These are phyloP conservation scores for Trifolium repens DNA, from an alignment of 306 rosid genomes.

Conservation along the genomic window DNA sequence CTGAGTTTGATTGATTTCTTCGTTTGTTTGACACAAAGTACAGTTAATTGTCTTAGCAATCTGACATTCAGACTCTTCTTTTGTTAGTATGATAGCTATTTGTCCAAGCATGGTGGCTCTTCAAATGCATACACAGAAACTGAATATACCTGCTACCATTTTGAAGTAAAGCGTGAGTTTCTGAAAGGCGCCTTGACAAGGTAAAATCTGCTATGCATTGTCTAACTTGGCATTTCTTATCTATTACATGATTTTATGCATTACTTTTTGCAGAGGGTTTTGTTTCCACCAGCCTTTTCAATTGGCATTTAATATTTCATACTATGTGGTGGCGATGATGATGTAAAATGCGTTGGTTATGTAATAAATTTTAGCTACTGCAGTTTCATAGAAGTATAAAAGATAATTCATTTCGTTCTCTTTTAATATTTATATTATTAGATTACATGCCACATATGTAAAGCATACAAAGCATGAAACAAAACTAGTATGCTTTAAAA, in stretches of 20 bases:
- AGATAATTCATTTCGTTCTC: not conserved
- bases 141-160: constrained; percentile 96
- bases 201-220: constrained; percentile 51
- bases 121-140: constrained; percentile 95
- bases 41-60: constrained; percentile 41
- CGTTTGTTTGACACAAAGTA: constrained; percentile 11
- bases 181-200: constrained; percentile 89
- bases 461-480: constrained; percentile 25
- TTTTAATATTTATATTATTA: constrained; percentile 1
- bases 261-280: constrained; percentile 23
- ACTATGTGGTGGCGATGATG: constrained; percentile 5
- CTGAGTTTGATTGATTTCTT: constrained; percentile 30
- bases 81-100: constrained; percentile 93
- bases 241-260: constrained; percentile 28
- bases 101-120: constrained; percentile 97
- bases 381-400: constrained; percentile 20
- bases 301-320: constrained; percentile 25
- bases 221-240: constrained; percentile 27
- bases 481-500: constrained; percentile 3
- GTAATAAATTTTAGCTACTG: constrained; percentile 8
- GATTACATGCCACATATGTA: not conserved
- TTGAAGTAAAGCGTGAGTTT: constrained; percentile 89
- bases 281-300: constrained; percentile 37
- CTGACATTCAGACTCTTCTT: constrained; percentile 49
- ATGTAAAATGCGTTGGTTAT: not conserved